A percentile compares a stretch with the other conserved stretches of the same genome.
phyloP scores from a whole-genome alignment of 192 early-diverging fungal species.

The Cladochytrium replicatum region DNA sequence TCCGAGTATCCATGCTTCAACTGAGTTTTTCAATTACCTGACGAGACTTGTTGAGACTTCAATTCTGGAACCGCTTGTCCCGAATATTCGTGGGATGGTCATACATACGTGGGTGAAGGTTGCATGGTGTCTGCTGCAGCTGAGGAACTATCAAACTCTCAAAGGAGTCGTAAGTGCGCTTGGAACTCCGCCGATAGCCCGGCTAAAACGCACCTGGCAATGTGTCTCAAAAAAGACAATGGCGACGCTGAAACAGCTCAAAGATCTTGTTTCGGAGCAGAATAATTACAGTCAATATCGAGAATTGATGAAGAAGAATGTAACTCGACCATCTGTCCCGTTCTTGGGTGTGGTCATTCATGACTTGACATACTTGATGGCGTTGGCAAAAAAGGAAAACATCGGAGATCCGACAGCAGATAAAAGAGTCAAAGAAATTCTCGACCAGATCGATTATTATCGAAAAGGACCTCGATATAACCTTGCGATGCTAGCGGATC shows the following conservation, averaged over 20 bases:
- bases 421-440: slow-evolving; percentile 39
- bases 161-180: slow-evolving; percentile 61
- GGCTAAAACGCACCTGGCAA: slow-evolving; percentile 63
- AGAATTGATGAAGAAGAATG: slow-evolving; percentile 30
- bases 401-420: slow-evolving; percentile 30
- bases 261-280: slow-evolving; percentile 51
- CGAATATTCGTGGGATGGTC: slow-evolving; percentile 43
- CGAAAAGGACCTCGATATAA: slow-evolving; percentile 49
- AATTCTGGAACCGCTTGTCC: slow-evolving; percentile 48
- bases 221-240: slow-evolving; percentile 57
- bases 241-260: slow-evolving; percentile 39
- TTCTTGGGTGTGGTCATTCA: slow-evolving; percentile 68
- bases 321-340: slow-evolving; percentile 50
- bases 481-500: slow-evolving; percentile 31
- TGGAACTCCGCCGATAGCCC: slow-evolving; percentile 55
- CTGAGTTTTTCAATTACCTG: slow-evolving; percentile 75
- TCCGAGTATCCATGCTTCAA: slow-evolving; percentile 47
- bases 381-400: slow-evolving; percentile 49
- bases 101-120: slow-evolving; percentile 67
- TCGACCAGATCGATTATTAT: slow-evolving; percentile 43
- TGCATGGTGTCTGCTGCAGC: slow-evolving; percentile 38
- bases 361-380: slow-evolving; percentile 65
- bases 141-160: slow-evolving; percentile 61
- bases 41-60: slow-evolving; percentile 65
- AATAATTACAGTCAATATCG: slow-evolving; percentile 66